Percentiles rank a stretch among this genome's conserved stretches.
These are phyloP conservation scores for Fomitopsis palustris DNA, from an alignment of 1,284 basidiomycete genomes.

Conservation along the genomic window DNA sequence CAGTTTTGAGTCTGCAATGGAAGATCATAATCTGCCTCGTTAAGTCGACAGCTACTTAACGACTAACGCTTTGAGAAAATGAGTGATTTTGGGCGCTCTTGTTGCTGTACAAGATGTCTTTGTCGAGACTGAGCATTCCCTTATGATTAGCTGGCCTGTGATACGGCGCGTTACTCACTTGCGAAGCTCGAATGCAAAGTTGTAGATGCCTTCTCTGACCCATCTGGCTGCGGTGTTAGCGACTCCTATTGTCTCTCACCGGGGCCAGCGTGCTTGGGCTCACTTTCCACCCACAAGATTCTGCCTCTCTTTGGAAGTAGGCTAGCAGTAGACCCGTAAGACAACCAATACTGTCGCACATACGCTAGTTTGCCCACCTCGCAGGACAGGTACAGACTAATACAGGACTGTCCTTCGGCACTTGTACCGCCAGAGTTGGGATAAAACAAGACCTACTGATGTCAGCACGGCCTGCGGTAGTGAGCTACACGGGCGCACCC, in stretches of 20 bases:
- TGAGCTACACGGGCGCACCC: conserved; percentile 6
- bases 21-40: too few species aligned
- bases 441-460: conserved; percentile 69
- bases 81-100: conserved; percentile 86
- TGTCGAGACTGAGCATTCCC: conserved; percentile 38
- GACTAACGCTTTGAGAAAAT: conserved; percentile 70
- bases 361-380: conserved; percentile 49
- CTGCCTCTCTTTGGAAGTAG: conserved; percentile 74
- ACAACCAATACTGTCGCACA: background rate
- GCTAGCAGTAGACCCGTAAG: conserved; percentile 38
- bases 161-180: conserved; percentile 39
- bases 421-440: conserved; percentile 68
- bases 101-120: conserved; percentile 49
- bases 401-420: conserved; percentile 37
- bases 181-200: conserved; percentile 81
- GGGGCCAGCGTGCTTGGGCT: conserved; percentile 14
- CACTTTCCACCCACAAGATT: conserved; percentile 59
- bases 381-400: conserved; percentile 78
- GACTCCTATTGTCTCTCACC: background rate
- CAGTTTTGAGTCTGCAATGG: conserved; percentile 71
- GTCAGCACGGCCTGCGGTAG: background rate
- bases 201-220: conserved; percentile 80
- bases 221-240: conserved; percentile 43
- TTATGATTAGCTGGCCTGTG: conserved; percentile 1
- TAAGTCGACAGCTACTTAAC: too few species aligned